Evolutionary conservation across 495 filamentous ascomycete species (phyloP), one percentile per base, ranked within the genome.

Genomic region (Penicillium nucicola): DNA sequence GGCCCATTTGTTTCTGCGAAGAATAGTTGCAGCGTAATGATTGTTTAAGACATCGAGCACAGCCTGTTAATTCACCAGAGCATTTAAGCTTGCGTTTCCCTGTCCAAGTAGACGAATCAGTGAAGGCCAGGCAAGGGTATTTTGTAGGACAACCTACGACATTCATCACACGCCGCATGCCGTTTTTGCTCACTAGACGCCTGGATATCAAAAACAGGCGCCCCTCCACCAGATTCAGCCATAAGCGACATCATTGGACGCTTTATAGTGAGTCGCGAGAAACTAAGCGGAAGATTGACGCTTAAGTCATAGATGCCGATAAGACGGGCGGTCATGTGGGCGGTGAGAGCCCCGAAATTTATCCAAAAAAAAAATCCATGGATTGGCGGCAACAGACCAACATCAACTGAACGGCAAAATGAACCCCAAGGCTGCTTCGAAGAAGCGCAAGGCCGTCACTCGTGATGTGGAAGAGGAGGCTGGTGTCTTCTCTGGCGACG

Each of bases 371-470:
- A 68, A 66, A 64, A 60, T 60, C 63, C 52, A 53, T 52, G 55
- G 53, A 53, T 49, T 42, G 40, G 58, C 44, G 40, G 43, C 19
- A 15, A 32, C 44, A 31, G 45, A 28, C 40, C 41, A 43, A 58
- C 46, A 40, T 5, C 23, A 13, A 48, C 22, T 57, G 25, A 40
- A 45, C 53, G 48, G 41, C 53, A 61, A 59, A 44, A 73, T 76
- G 71, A 57, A 62, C 52, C 58, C 68, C 47, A 55, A 61, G 14
- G 70, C 68, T 53, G 65, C 59, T 47, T 71, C 72, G 3, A 80
- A 76, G 65, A 84, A 84, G 71, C 74, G 80, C 53, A 84, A 84
- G 62, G 79, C 78, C 34, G 67, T 83, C 32, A 80, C 78, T 41
- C 64, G 74, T 44, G 77, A 82, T 69, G 70, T 77, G 38, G 67